Percentiles rank a stretch among this genome's conserved stretches.
Evolutionary conservation across 345 rosid species (phyloP).

Genomic region (Raphanus sativus): DNA sequence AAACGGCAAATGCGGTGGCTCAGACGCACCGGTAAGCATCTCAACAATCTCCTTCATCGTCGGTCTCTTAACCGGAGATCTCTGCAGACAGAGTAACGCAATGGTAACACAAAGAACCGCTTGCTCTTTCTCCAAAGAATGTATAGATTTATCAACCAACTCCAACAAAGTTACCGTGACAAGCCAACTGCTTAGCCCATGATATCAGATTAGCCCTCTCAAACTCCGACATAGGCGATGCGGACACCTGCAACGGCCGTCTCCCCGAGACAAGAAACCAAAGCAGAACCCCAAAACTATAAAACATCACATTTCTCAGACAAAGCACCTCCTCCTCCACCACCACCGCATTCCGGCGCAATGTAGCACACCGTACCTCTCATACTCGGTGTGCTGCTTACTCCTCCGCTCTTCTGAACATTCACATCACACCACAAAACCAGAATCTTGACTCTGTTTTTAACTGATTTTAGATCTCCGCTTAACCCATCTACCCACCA

Average conservation of each 20-base stretch:
- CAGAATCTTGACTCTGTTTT: slow-evolving; percentile 57
- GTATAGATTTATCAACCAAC: slow-evolving; percentile 60
- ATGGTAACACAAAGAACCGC: slow-evolving; percentile 70
- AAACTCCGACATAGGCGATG: slow-evolving; percentile 75
- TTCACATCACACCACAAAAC: slow-evolving; percentile 56
- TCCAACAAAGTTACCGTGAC: slow-evolving; percentile 65
- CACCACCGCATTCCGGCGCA: slow-evolving; percentile 81
- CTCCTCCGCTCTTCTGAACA: slow-evolving; percentile 71
- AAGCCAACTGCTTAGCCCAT: slow-evolving; percentile 78
- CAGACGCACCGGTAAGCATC: slow-evolving; percentile 65
- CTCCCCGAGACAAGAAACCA: slow-evolving; percentile 73
- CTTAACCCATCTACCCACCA: slow-evolving; percentile 77
- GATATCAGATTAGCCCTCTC: slow-evolving; percentile 81
- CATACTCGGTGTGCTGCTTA: slow-evolving; percentile 85
- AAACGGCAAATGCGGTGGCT: slow-evolving; percentile 70
- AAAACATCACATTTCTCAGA: slow-evolving; percentile 78
- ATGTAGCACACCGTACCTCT: slow-evolving; percentile 84
- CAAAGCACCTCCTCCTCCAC: slow-evolving; percentile 63
- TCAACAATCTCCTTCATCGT: slow-evolving; percentile 64
- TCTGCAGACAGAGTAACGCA: slow-evolving; percentile 71
- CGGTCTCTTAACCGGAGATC: slow-evolving; percentile 65
- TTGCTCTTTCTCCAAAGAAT: slow-evolving; percentile 59
- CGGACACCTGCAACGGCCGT: slow-evolving; percentile 71
- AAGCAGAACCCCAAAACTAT: slow-evolving; percentile 73
- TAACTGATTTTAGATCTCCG: slow-evolving; percentile 49